Base-by-base conservation (phyloP, 176 grass and related monocot genomes). In the Oryza nivara region DNA sequence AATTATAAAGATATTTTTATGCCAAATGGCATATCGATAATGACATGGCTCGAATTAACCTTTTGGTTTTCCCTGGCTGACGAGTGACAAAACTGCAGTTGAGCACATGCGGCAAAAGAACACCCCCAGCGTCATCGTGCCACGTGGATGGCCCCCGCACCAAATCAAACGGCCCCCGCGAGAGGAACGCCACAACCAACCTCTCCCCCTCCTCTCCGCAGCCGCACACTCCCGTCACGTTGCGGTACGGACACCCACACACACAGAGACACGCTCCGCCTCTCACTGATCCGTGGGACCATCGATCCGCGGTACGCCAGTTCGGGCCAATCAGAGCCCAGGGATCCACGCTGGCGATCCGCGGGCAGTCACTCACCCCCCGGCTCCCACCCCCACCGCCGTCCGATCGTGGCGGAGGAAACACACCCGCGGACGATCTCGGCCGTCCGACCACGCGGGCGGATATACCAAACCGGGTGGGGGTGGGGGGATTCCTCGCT, bases 351-450 rank as follows among this genome's bases (percentile, higher is more conserved):
- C 30, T 80, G 76, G 76, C 43, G 28, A 80, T 86, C 84, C 84
- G n/a, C 5, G 1, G 28, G 28, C 28, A 2, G 28, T 28, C 28
- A 28, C 28, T 28, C 28, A 28, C 28, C 28, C 30, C 19, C 2
- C 4, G 16, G 7, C 9, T 0, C 65, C 0, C 6, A 10, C 4
- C n/a, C 8, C 0, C 0, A 0, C 28, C 28, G 2, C 68, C 84
- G 84, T 80, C 68, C 40, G 76, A 80, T 28, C 52, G 0, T 1
- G 0, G 6, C 5, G 7, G 54, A 86, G 38, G 84, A 86, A 86
- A 79, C 84, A 86, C 84, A 86, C 19, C 11, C 26, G 68, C 26
- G 68, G 17, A 9, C 11, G 9, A 86, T 86, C 84, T 28, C 1
- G n/a, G 43, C 84, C 84, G 84, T 61, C 68, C 67, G 35, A 9